These are phyloP conservation scores for Coemansia umbellata DNA, from an alignment of 192 early-diverging fungal species.

Conservation along the genomic window DNA sequence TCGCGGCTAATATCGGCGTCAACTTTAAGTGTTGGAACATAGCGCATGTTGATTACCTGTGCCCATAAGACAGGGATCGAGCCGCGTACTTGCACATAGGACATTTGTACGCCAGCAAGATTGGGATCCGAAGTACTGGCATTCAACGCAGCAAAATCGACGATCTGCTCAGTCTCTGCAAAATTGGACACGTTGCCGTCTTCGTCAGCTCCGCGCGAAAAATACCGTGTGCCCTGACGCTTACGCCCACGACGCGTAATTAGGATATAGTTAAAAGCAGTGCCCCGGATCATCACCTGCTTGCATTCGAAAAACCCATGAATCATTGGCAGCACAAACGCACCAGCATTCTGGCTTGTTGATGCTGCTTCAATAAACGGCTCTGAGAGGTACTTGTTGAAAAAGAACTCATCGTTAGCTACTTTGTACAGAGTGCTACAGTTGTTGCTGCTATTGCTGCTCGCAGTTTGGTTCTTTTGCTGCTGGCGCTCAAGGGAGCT, in stretches of 20 bases:
- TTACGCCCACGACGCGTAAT: conserved; percentile 79
- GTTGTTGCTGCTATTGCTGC: not conserved
- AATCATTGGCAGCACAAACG: conserved; percentile 87
- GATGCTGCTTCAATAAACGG: conserved; percentile 61
- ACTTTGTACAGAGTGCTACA: conserved; percentile 21
- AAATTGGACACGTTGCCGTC: conserved; percentile 94
- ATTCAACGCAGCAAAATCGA: conserved; percentile 55
- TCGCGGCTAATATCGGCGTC: conserved; percentile 44
- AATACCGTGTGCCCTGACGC: conserved; percentile 85
- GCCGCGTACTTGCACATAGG: conserved; percentile 92
- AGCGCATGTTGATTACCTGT: conserved; percentile 88
- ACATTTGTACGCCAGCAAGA: conserved; percentile 43
- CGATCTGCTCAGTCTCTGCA: conserved; percentile 95
- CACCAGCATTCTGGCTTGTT: conserved; percentile 35
- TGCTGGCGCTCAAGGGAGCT: conserved; percentile 73
- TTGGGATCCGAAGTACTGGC: conserved; percentile 8
- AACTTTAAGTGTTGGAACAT: conserved; percentile 82
- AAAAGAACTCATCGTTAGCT: conserved; percentile 94
- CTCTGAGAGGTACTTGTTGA: conserved; percentile 72
- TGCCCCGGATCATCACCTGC: conserved; percentile 58
- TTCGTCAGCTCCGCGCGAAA: conserved; percentile 88
- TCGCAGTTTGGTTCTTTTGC: conserved; percentile 8
- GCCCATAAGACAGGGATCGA: conserved; percentile 95
- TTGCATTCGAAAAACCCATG: conserved; percentile 76
- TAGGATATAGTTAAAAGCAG: conserved; percentile 73